Conservation (phyloP, 805 yeast genomes). For the Jamesozyma rosinii region DNA sequence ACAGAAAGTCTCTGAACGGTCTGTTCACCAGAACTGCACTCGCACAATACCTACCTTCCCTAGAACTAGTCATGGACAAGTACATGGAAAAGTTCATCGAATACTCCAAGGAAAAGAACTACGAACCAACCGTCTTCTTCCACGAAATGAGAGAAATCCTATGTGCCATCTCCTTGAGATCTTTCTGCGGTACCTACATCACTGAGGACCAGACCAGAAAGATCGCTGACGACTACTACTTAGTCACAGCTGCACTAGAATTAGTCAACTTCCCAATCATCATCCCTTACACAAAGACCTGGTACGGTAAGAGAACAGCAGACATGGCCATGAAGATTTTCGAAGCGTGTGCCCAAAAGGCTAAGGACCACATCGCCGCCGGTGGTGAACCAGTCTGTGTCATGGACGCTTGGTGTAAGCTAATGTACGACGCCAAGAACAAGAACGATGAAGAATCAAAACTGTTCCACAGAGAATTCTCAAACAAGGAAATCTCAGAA, state of each 20-base stretch:
- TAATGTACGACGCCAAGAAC: slow-evolving; percentile 63
- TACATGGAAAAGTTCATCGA: slow-evolving; percentile 62
- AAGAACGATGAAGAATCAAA: slow-evolving; percentile 44
- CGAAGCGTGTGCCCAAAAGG: slow-evolving; percentile 77
- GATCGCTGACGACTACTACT: slow-evolving; percentile 86
- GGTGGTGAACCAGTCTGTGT: slow-evolving; percentile 81
- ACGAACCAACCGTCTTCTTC: slow-evolving; percentile 63
- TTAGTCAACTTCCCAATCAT: slow-evolving; percentile 96
- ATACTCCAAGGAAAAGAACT: slow-evolving; percentile 44
- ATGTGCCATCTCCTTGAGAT: slow-evolving; percentile 87
- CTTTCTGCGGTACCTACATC: slow-evolving; percentile 93
- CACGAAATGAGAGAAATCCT: slow-evolving; percentile 90
- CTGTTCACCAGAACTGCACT: slow-evolving; percentile 79
- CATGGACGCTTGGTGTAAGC: slow-evolving; percentile 88
- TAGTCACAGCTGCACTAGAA: slow-evolving; percentile 91
- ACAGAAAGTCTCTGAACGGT: slow-evolving; percentile 83
- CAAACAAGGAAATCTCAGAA: slow-evolving; percentile 88
- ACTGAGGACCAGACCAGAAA: slow-evolving; percentile 81
- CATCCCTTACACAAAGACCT: slow-evolving; percentile 89
- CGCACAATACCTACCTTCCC: slow-evolving; percentile 72
- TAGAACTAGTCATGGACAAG: slow-evolving; percentile 74
- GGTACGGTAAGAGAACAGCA: slow-evolving; percentile 93
- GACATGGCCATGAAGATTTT: slow-evolving; percentile 90
- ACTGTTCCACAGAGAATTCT: slow-evolving; percentile 66
- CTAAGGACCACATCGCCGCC: slow-evolving; percentile 67